Base-by-base conservation (phyloP, 2,329 filamentous ascomycete species). In the Graphilbum fragrans region DNA sequence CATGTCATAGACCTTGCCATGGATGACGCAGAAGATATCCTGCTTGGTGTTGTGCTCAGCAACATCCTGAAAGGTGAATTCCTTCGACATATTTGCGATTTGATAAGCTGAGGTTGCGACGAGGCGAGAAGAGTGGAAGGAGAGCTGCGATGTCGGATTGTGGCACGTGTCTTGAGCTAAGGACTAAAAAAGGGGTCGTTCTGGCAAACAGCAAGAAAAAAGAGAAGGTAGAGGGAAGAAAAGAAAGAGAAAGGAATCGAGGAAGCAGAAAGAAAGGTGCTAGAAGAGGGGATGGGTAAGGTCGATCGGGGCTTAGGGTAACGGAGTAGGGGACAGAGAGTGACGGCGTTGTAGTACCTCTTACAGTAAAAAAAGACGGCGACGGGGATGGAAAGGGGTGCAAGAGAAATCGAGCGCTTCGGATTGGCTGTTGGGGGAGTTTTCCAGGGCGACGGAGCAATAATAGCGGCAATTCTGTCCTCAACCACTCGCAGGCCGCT, bases 1-100 rank as follows among this genome's bases (percentile, higher is more conserved):
- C 60, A 72, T 65, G 64, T 96, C 77, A 77, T 96, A 98, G 69
- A 98, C 80, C 72, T 94, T 94, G 66, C 94, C 88, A 69, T 96
- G 86, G 55, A 98, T 78, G 49, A 95, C 82, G 56, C 95, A 62
- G 69, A 74, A 94, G 50, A 94, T 70, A 63, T 96, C 87, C 74
- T 87, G 94, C 80, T 95, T 95, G 65, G 75, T 80, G 69, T 82
- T 85, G 75, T 94, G 86, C 66, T 78, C 77, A 48, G 82, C 72
- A 65, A 94, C 77, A 64, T 94, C 85, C 57, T 81, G 70, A 67
- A 79, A 85, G 55, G 83, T 92, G 67, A 80, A 75, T 57, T 76
- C 68, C 56, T 61, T 35, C 8, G 53, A 55, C 64, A 67, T 67
- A 52, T 57, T 63, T 53, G 52, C 45, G 43, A 42, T 43, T 27